Evolutionary conservation across 2,329 filamentous ascomycete species (phyloP), one percentile per base, ranked within the genome.

Genomic region (Mycocentrospora acerina): DNA sequence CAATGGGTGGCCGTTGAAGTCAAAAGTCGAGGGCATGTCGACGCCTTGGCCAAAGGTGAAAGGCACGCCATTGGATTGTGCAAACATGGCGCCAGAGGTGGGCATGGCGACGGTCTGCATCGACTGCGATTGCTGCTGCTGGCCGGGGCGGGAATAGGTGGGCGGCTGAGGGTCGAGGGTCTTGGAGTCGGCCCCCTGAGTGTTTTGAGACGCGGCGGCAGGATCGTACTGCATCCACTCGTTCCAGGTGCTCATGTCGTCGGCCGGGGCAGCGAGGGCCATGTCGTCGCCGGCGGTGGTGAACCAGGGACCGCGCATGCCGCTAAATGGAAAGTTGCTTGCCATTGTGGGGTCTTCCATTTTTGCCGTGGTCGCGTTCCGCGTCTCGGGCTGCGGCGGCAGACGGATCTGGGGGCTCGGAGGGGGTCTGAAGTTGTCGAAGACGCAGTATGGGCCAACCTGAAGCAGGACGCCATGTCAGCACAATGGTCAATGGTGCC

Each of bases 171-270:
- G 42, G 34, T 55, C 54, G 30, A 52, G 40, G 11, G 54, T 47
- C 42, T 61, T 61, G 37, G 53, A 11, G 8, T 55, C 48, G 40
- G n/a, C n/a, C n/a, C n/a, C n/a, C n/a, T n/a, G n/a, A n/a, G n/a
- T n/a, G 27, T 56, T 50, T 49, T 66, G 62, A 32, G 64, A 55
- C 41, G 55, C 36, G 30, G 65, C 55, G 29, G 67, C 59, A 32
- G 70, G 69, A 54, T 74, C 70, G 69, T 70, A 74, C 40, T 69
- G 61, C 63, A 75, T 69, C 69, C 70, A 75, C 29, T 74, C 68
- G 50, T 69, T 71, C 71, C 71, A 75, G 49, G 68, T 59, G 29
- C 48, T 39, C 33, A 62, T 52, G 18, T 65, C 55, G 30, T 62
- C 59, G 40, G 60, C 51, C 8, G 61, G 40, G 10, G 62, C 52